Conservation (phyloP, 305 asterid genomes). For the Andrographis paniculata region DNA sequence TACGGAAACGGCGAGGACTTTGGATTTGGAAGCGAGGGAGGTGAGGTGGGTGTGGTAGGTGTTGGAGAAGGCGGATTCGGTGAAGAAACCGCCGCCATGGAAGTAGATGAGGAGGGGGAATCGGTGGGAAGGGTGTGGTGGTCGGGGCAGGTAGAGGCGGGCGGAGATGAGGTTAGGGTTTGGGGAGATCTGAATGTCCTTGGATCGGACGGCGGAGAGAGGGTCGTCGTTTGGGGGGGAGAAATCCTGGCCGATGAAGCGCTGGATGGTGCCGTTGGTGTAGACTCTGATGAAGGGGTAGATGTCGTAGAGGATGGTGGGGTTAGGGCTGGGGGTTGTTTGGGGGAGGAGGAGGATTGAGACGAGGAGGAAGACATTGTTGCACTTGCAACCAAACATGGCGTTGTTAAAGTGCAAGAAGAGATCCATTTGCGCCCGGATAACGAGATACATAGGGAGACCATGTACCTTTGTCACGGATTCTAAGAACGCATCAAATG, state of each 20-base stretch:
- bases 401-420: too few relatives aligned
- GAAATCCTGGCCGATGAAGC: constrained; percentile 27
- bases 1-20: constrained; percentile 37
- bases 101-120: constrained; percentile 54
- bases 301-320: not conserved
- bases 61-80: constrained; percentile 53
- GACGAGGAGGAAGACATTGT: too few relatives aligned
- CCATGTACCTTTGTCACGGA: too few relatives aligned
- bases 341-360: too few relatives aligned
- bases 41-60: constrained; percentile 36
- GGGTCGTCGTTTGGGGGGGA: constrained; percentile 36
- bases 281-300: constrained; percentile 6
- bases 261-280: constrained; percentile 43
- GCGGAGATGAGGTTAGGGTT: constrained; percentile 33
- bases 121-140: constrained; percentile 16
- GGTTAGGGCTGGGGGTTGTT: not conserved
- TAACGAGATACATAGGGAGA: too few relatives aligned
- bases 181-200: constrained; percentile 38
- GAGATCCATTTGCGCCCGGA: too few relatives aligned
- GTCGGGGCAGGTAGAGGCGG: constrained; percentile 44
- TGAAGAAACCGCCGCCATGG: constrained; percentile 65
- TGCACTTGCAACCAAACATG: too few relatives aligned
- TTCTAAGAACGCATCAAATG: too few relatives aligned
- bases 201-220: constrained; percentile 38
- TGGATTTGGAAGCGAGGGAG: constrained; percentile 35